Base-by-base conservation (phyloP, 139 green algal species). In the Picocystis salinarum region DNA sequence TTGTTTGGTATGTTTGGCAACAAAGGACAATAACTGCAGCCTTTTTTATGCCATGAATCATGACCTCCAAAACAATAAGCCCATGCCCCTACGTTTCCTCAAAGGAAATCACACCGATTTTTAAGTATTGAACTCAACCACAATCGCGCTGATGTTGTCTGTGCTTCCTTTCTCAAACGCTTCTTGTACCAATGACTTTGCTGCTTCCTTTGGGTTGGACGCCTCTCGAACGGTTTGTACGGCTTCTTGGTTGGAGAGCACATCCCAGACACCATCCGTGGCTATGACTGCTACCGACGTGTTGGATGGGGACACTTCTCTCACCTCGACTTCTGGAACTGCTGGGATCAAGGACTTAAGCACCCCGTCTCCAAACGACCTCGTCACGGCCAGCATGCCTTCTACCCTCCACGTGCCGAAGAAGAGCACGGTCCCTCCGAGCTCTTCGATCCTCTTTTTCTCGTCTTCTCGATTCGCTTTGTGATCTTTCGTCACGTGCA, bases 201-300 rank as follows among this genome's bases (percentile, higher is more conserved):
- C 76, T 17, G 74, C 77, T 18, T 63, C 51, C 51, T 90, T 53
- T 0, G 73, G 34, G 22, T 82, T 42, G 33, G 5, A 39, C 17
- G 11, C 57, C 57, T 64, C 59, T 4, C 51, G 45, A 2, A 67
- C 26, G 9, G 82, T 36, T 2, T 37, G 33, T 17, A 76, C 56
- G 2, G 75, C 71, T 19, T 87, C 80, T 57, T 86, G 55, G 41
- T 90, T 86, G 19, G 45, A 54, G 19, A 93, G 46, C 9, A 91
- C 81, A 41, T 96, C 85, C 85, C 85, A 96, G 34, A 96, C 45
- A 15, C 85, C 85, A 58, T 96, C 85, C 23, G 52, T 79, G 23
- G 80, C 85, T 13, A 95, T 46, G 23, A 95, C 68, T 22, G 26
- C 36, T 7, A 42, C 7, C 9, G 7, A 7, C 36, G 13, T 22